Conservation (phyloP, 257 asterid genomes). For the Lycium ferocissimum region DNA sequence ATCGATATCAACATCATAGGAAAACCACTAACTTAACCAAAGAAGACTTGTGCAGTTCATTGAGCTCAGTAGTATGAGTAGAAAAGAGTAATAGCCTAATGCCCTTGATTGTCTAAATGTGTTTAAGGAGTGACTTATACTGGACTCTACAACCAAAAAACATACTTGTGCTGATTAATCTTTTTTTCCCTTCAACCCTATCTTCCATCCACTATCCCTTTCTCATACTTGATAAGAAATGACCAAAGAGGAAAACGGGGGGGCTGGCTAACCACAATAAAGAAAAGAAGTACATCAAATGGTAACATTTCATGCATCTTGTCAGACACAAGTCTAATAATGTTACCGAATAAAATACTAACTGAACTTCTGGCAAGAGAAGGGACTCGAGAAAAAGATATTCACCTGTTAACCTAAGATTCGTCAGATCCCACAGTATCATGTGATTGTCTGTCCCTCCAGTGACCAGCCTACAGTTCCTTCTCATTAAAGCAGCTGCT, state of each 20-base stretch:
- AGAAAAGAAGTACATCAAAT: neutral
- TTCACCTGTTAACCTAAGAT: constrained; percentile 73
- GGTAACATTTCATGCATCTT: neutral
- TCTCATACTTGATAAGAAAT: neutral
- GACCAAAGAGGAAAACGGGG: neutral
- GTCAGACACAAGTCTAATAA: neutral
- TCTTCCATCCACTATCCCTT: neutral
- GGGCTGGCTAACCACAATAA: neutral
- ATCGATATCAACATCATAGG: neutral
- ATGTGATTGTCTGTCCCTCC: constrained; percentile 85
- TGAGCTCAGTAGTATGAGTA: neutral
- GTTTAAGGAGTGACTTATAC: neutral
- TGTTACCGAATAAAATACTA: too few relatives aligned
- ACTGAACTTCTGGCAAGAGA: neutral
- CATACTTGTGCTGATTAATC: neutral
- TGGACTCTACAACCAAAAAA: neutral
- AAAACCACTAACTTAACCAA: neutral
- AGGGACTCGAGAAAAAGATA: neutral
- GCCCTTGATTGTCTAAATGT: too few relatives aligned
- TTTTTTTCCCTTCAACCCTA: neutral
- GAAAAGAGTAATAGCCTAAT: neutral
- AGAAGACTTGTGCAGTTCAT: neutral
- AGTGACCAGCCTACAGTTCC: constrained; percentile 72
- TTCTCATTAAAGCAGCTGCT: constrained; percentile 62
- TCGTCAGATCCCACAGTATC: constrained; percentile 84